Evolutionary conservation across 495 filamentous ascomycete species (phyloP), one percentile per base, ranked within the genome.

Genomic region (Xylaria nigripes): DNA sequence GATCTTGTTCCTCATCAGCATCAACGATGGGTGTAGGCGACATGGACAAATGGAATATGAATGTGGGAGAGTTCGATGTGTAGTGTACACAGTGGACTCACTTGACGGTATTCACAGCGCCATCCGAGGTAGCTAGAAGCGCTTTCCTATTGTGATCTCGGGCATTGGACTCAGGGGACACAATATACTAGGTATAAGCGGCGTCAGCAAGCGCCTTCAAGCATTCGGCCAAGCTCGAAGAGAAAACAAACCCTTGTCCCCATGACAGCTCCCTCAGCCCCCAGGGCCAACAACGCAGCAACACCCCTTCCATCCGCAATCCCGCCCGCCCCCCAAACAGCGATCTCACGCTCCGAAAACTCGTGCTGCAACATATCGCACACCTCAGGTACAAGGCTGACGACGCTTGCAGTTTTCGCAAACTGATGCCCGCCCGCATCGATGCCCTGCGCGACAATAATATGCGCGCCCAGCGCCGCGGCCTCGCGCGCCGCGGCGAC

Each of bases 391-490:
- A 72, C 66, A 6, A 76, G 25, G n/a, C 64, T 68, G 21, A 76
- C 61, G 44, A 90, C 58, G 1, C 86, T 79, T 1, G 84, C 74
- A 2, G 81, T 81, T 0, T 62, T 59, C 0, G 64, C 74, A 23
- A 80, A 76, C 40, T 87, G 86, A 63, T 93, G 88, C 0, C 88
- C 88, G 0, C 88, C 88, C 0, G 88, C 81, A 57, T 93, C 88
- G 0, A 73, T 59, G 0, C 87, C 88, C 67, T 93, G 88, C 0
- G 85, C 77, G 1, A 90, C 83, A 8, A 92, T 60, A 7, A 85
- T 77, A 57, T 90, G 83, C 2, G 81, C 84, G 3, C 68, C 64
- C 6, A 68, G 50, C 6, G 24, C 18, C 6, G 70, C 72, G 0
- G 70, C 62, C 12, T 77, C 68, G 15, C 74, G 59, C 16, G 83